Evolutionary conservation across 768 basidiomycete genomes (phyloP), one percentile per base, ranked within the genome.

Genomic region (Trametes villosa): DNA sequence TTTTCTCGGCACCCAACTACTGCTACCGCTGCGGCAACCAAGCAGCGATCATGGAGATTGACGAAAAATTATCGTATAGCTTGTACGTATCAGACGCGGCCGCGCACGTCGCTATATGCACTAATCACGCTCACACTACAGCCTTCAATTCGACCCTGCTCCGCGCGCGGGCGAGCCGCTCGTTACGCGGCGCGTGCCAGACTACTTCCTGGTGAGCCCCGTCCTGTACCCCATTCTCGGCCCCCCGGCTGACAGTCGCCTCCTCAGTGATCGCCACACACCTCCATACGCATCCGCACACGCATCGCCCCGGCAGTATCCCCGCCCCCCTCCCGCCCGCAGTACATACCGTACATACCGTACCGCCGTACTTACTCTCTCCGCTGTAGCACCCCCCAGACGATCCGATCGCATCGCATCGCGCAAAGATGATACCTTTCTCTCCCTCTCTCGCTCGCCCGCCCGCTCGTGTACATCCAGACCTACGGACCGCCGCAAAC

Each of bases 11-110:
- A 67, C 97, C 97, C 42, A 99, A 99, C 79, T 99, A 98, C 77
- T 99, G 96, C 78, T 99, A 99, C 81, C 84, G 97, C 74, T 99
- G 97, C 74, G 97, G 97, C 54, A 99, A 99, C 75, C 97, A 98
- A 72, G 97, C 97, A 56, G 97, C 97, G 50, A 99, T 99, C 75
- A 96, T 99, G 88, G 97, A 99, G 77, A 97, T 99, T 76, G 97
- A 99, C 77, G 92, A 94, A 86, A 94, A 94, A 83, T 81, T 93
- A 86, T 92, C 91, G 55, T 94, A 93, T 76, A 92, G 89, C 79
- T 93, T 93, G 91, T 92, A 68, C 52, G 90, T 84, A n/a, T 24
- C 20, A 5, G 44, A 52, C 27, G 36, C 27, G 33, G 64, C 55
- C 30, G 44, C 63, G 33, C 22, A 44, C 31, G 13, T 31, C 53